Conservation (phyloP, 306 rosid genomes). For the Begonia loranthoides region DNA sequence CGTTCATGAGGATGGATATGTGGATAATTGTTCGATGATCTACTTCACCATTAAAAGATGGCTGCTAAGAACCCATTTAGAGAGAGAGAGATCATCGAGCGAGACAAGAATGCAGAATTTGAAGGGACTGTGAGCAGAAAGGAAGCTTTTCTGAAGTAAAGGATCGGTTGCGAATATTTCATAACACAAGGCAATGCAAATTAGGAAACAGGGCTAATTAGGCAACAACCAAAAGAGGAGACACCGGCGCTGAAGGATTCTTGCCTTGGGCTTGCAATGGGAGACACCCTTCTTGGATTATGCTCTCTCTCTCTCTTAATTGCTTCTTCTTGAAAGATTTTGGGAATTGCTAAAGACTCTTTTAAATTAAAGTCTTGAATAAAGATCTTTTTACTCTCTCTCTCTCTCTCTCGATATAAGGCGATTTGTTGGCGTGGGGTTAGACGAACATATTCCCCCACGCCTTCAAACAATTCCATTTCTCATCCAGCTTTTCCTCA, state of each 20-base stretch:
- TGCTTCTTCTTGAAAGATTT: conserved; percentile 18
- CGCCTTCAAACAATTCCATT: conserved; percentile 45
- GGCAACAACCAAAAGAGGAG: conserved; percentile 38
- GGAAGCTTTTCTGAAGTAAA: background rate
- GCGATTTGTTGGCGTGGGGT: conserved; percentile 84
- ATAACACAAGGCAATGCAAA: background rate
- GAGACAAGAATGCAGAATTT: background rate
- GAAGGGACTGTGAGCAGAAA: background rate
- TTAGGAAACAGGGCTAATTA: background rate
- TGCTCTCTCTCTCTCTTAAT: conserved; percentile 19
- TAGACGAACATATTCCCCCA: conserved; percentile 66
- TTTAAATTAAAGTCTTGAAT: background rate
- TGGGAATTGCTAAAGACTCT: conserved; percentile 42
- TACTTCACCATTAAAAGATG: too few species aligned
- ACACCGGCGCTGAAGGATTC: conserved; percentile 95
- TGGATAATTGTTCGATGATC: too few species aligned
- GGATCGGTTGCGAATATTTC: background rate
- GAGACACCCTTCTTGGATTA: conserved; percentile 80
- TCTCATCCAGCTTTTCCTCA: conserved; percentile 21
- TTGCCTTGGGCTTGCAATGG: conserved; percentile 71
- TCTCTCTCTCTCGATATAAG: conserved; percentile 58
- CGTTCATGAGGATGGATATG: too few species aligned
- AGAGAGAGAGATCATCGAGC: background rate
- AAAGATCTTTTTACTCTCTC: conserved; percentile 6
- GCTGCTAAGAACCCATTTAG: background rate